Conservation (phyloP, 2,329 filamentous ascomycete species). For the Coniochaeta ligniaria region DNA sequence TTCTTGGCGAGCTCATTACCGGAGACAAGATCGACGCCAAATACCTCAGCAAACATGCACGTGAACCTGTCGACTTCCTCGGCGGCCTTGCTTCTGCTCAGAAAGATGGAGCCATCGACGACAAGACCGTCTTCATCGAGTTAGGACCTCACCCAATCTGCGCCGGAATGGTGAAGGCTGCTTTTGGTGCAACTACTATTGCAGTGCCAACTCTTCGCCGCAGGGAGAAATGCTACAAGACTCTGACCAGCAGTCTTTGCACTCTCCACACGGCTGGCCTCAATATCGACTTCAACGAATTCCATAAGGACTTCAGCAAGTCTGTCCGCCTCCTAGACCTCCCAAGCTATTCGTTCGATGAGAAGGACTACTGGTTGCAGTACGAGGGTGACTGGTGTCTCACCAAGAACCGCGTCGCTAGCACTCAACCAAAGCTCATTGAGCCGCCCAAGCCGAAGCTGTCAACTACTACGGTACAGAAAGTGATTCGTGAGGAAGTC, state of each 20-base stretch:
- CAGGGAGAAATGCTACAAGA: conserved; percentile 57
- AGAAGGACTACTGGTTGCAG: conserved; percentile 63
- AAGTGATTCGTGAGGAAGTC: conserved; percentile 54
- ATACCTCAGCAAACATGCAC: conserved; percentile 59
- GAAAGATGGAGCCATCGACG: conserved; percentile 50
- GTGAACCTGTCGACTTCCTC: conserved; percentile 64
- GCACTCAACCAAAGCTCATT: conserved; percentile 17
- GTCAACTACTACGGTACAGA: conserved; percentile 59
- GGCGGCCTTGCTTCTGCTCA: conserved; percentile 53
- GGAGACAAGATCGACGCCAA: conserved; percentile 47
- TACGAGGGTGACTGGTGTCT: conserved; percentile 65
- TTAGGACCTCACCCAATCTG: conserved; percentile 69
- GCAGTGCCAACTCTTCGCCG: conserved; percentile 55
- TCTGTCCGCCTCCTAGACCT: conserved; percentile 47
- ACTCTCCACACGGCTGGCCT: conserved; percentile 55
- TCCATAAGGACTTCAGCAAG: conserved; percentile 42
- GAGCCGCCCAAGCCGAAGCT: conserved; percentile 46
- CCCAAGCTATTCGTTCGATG: conserved; percentile 64
- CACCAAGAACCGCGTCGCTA: conserved; percentile 56
- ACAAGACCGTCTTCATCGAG: conserved; percentile 65
- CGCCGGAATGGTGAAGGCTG: conserved; percentile 60
- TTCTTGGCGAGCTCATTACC: conserved; percentile 54
- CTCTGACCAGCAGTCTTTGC: conserved; percentile 49
- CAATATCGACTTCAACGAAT: conserved; percentile 64
- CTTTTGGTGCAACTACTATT: conserved; percentile 45